Base-by-base conservation (phyloP, 306 rosid genomes). In the Casuarina cunninghamiana region DNA sequence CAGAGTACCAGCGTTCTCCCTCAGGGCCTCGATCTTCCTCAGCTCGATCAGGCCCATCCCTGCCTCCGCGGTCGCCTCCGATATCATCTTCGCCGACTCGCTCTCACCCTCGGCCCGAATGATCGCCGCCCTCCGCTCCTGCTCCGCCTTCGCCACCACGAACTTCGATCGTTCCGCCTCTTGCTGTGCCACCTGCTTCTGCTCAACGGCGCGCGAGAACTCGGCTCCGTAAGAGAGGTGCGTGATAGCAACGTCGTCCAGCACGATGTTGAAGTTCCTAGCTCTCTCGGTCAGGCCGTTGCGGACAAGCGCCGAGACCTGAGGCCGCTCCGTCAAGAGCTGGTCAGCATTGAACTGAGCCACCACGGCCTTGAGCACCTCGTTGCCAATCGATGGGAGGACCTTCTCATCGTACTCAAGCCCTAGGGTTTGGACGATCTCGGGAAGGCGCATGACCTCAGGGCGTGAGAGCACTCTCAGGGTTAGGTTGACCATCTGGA, bases 331-430 rank as follows among this genome's bases (percentile, higher is more conserved):
- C 0, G 98, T 95, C 43, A 95, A 83, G 10, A 95, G 95, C 92
- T 95, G 97, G 45, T 87, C 91, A 46, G 91, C 91, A 71, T 87
- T 87, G 82, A 87, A 87, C 46, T 87, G 91, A 10, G 91, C 97
- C 2, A 95, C 98, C 8, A 91, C 97, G 53, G 97, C 90, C 32
- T 95, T 95, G 7, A 94, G 71, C 0, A 94, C 98, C 84, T 94
- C 98, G 50, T 95, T 95, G 0, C 98, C 97, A 35, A 95, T 95
- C 0, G 96, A 89, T 0, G 97, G 98, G 15, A 92, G 95, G 53
- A 95, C 98, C 76, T 95, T 95, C 88, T 95, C 98, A 62, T 95
- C 98, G 74, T 95, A 95, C 58, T 95, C 97, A 12, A 95, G 97
- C 6, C 98, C 97, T 2, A 95, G 88, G 73, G 92, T 95, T 69